These are phyloP conservation scores for Bassia scoparia DNA, from an alignment of 148 eudicot species.

Conservation along the genomic window DNA sequence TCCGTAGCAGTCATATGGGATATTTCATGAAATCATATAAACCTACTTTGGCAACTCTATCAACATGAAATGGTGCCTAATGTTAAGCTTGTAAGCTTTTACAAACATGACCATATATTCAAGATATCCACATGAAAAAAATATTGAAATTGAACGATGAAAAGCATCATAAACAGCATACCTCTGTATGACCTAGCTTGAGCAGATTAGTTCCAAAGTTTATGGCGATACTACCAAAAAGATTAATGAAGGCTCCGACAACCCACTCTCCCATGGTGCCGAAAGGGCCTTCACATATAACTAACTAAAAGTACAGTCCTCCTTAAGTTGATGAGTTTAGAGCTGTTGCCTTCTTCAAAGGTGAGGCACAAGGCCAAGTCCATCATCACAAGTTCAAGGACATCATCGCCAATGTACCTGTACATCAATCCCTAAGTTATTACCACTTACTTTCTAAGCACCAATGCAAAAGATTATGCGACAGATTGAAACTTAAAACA, in stretches of 20 bases:
- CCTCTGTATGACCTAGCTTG: conserved; percentile 97
- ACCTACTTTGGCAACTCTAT: not conserved
- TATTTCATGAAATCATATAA: not conserved
- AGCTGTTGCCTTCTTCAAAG: conserved; percentile 21
- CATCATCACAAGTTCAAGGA: conserved; percentile 23
- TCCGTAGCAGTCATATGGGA: not conserved
- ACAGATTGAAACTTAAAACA: no score
- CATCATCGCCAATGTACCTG: conserved; percentile 22
- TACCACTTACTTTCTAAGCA: not conserved
- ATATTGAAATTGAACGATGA: not conserved
- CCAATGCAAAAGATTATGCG: not conserved
- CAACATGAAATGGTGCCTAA: not conserved
- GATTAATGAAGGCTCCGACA: conserved; percentile 92
- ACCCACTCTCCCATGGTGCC: conserved; percentile 93
- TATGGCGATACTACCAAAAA: conserved; percentile 89
- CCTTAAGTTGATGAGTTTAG: conserved; percentile 17
- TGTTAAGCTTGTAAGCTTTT: not conserved
- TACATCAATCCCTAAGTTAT: conserved; percentile 9
- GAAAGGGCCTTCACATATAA: conserved; percentile 20
- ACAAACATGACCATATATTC: not conserved
- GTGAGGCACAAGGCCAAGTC: conserved; percentile 20
- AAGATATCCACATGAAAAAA: not conserved
- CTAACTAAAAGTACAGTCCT: conserved; percentile 8
- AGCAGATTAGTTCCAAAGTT: conserved; percentile 97
- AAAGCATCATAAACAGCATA: conserved; percentile 18